These are phyloP conservation scores for Pichia thaimueangensis DNA, from an alignment of 805 yeast genomes.

Conservation along the genomic window DNA sequence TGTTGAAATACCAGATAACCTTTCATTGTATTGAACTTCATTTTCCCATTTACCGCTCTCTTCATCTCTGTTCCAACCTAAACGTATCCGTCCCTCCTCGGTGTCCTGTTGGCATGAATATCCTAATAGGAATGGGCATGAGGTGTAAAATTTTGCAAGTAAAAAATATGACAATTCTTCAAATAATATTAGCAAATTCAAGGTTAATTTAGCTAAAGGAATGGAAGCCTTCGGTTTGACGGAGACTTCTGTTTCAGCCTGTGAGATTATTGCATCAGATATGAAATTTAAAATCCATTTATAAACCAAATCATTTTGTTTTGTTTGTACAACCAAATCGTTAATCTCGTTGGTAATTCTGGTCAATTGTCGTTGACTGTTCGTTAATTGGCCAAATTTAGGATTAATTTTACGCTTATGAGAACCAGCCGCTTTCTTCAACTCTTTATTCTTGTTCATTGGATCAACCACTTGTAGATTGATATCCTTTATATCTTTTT, in stretches of 20 bases:
- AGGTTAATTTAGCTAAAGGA: constrained; percentile 67
- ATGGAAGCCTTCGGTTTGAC: constrained; percentile 72
- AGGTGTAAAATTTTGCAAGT: constrained; percentile 79
- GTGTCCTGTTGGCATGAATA: constrained; percentile 69
- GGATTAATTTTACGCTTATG: constrained; percentile 77
- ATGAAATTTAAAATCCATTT: constrained; percentile 75
- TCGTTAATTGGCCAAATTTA: constrained; percentile 86
- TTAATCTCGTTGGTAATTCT: constrained; percentile 46
- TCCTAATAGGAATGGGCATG: constrained; percentile 86
- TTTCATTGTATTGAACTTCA: constrained; percentile 68
- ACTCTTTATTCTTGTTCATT: constrained; percentile 35
- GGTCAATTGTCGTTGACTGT: constrained; percentile 53
- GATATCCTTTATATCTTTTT: constrained; percentile 47
- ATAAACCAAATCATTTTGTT: constrained; percentile 44
- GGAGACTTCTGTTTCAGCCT: constrained; percentile 87
- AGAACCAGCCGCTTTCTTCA: constrained; percentile 49
- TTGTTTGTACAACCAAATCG: constrained; percentile 43
- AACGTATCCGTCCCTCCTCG: constrained; percentile 69
- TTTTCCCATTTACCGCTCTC: constrained; percentile 44
- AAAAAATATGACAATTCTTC: constrained; percentile 50
- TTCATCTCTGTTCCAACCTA: constrained; percentile 76
- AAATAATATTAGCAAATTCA: constrained; percentile 41
- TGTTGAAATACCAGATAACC: constrained; percentile 80
- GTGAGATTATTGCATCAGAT: constrained; percentile 80
- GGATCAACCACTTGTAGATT: constrained; percentile 53